Conservation (phyloP, 306 rosid species). For the Cucurbita ficifolia region DNA sequence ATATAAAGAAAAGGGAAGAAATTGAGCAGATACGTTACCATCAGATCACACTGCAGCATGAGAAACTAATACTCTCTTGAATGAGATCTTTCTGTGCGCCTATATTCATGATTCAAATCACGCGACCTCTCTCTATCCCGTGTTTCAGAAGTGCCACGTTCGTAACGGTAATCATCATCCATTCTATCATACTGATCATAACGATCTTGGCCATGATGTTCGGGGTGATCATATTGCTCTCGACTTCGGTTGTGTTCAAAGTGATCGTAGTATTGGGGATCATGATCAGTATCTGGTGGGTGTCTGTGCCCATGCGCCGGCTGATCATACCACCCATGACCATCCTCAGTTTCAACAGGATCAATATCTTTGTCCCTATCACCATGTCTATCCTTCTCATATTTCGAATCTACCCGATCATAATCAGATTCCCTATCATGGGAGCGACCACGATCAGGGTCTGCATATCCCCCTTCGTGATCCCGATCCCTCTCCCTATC, state of each 20-base stretch:
- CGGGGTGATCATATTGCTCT: conserved; percentile 43
- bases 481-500: conserved; percentile 67
- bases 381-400: conserved; percentile 50
- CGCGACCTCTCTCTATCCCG: conserved; percentile 54
- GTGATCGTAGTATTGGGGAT: conserved; percentile 35
- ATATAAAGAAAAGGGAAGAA: too few species aligned
- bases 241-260: conserved; percentile 43
- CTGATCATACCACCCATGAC: conserved; percentile 49
- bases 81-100: conserved; percentile 51
- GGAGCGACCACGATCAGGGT: conserved; percentile 49
- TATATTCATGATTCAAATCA: conserved; percentile 48
- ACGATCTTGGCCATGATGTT: conserved; percentile 36
- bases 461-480: conserved; percentile 45
- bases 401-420: conserved; percentile 57
- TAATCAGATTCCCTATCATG: conserved; percentile 53
- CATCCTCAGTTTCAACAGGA: conserved; percentile 48
- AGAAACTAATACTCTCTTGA: conserved; percentile 42
- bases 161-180: conserved; percentile 57
- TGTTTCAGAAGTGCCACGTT: conserved; percentile 40
- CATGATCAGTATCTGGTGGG: conserved; percentile 49
- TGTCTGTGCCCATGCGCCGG: conserved; percentile 51
- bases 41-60: neutral
- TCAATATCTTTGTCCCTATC: conserved; percentile 44
- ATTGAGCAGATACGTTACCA: neutral
- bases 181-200: conserved; percentile 42